A percentile compares a stretch with the other conserved stretches of the same genome.
Conservation (phyloP, 495 filamentous ascomycete species). For the Neurospora cerealis region DNA sequence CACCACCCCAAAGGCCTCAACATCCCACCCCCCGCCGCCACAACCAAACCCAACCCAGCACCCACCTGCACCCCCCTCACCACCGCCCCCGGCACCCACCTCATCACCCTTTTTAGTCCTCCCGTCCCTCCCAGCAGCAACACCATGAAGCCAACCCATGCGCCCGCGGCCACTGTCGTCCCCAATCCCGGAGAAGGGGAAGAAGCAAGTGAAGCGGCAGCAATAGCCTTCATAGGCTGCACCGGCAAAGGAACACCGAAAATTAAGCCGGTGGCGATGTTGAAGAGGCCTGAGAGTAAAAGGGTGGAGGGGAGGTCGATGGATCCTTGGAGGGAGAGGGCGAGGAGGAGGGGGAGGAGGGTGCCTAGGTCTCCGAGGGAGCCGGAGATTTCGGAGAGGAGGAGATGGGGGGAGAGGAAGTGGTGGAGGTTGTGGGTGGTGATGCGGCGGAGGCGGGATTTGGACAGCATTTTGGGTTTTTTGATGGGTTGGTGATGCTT, state of each 20-base stretch:
- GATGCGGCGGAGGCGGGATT: not conserved
- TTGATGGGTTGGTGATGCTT: not conserved
- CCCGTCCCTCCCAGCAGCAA: not conserved
- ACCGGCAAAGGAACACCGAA: constrained; percentile 86
- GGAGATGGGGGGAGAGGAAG: not conserved
- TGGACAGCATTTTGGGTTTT: not conserved
- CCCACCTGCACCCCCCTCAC: not conserved
- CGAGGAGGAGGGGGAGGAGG: constrained; percentile 78
- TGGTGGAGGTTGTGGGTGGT: not conserved
- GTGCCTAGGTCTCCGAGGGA: constrained; percentile 87
- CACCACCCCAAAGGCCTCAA: not conserved
- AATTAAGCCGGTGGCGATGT: constrained; percentile 66
- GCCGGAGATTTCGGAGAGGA: constrained; percentile 62
- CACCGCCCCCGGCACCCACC: not conserved
- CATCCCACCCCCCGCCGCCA: not conserved
- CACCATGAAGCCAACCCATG: not conserved
- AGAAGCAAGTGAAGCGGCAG: not conserved
- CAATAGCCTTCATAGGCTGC: constrained; percentile 63
- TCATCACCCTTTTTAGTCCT: not conserved
- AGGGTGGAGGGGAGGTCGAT: constrained; percentile 78
- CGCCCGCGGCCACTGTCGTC: not conserved
- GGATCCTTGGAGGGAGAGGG: constrained; percentile 60
- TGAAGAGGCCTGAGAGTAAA: constrained; percentile 78
- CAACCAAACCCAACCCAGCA: not conserved
- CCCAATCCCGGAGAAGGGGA: not conserved